Percentiles rank a stretch among this genome's conserved stretches.
These are phyloP conservation scores for Rhododendron simsii DNA, from an alignment of 148 eudicot species.

Conservation along the genomic window DNA sequence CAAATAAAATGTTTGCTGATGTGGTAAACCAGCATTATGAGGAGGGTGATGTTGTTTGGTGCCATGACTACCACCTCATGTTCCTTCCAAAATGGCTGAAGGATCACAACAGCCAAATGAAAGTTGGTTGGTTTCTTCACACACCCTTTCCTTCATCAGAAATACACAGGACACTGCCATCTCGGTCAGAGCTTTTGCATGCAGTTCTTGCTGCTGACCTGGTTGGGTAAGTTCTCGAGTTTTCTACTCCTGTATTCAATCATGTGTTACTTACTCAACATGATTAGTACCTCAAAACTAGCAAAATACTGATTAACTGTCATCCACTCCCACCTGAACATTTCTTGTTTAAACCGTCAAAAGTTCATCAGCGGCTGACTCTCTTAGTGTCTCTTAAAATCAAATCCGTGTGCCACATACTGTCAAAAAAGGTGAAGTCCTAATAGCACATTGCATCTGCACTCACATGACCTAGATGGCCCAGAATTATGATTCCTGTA, in stretches of 20 bases:
- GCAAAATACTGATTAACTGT: background rate
- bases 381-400: background rate
- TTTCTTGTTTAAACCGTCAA: background rate
- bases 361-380: background rate
- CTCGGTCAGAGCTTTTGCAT: conserved; percentile 71
- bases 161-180: conserved; percentile 87
- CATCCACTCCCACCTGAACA: background rate
- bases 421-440: background rate
- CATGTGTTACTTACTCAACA: background rate
- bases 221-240: conserved; percentile 61
- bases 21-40: conserved; percentile 69
- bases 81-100: conserved; percentile 83
- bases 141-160: conserved; percentile 95
- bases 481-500: background rate
- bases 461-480: background rate
- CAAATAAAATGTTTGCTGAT: conserved; percentile 91
- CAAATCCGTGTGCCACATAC: background rate
- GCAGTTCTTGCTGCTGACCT: conserved; percentile 87
- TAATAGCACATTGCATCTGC: background rate
- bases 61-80: conserved; percentile 97
- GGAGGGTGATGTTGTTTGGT: conserved; percentile 95
- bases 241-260: background rate
- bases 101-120: conserved; percentile 57
- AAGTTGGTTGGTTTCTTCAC: conserved; percentile 96
- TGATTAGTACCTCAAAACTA: background rate